Base-by-base conservation (phyloP, 2,329 filamentous ascomycete species). In the Capronia epimyces region DNA sequence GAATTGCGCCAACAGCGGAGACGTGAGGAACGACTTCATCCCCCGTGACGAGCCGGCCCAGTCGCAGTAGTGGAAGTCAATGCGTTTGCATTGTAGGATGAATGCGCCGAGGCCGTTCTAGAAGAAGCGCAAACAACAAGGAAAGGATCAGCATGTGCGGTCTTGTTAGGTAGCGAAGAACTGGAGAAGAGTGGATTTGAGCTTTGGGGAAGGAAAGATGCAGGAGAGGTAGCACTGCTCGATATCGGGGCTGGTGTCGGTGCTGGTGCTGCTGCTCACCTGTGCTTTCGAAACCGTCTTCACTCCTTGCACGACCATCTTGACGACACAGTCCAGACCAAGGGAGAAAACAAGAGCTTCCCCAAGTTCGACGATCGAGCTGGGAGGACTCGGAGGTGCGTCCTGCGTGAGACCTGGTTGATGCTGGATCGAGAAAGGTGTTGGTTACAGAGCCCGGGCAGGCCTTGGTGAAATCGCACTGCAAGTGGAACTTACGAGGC, bases 21-120 rank as follows among this genome's bases (percentile, higher is more conserved):
- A 57, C 5, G 29, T 5, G 16, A 55, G 43, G 21, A 53, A 34
- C 58, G 77, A 93, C 87, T 95, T 93, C 89, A 97, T 96, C 66
- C 93, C 93, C 65, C 76, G 82, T 31, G 91, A 97, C 69, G 88
- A 95, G 57, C 90, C 93, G 51, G 87, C 88, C 81, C 86, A 90
- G 78, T 97, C 89, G 76, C 93, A 97, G 76, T 95, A 98, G 75
- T 95, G 87, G 66, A 98, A 88, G 69, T 95, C 88, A 69, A 98
- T 77, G 67, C 85, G 87, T 77, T 89, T 95, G 82, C 93, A 98
- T 76, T 95, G 91, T 52, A 96, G 81, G 71, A 98, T 88, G 76
- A 97, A 97, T 68, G 90, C 87, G 65, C 91, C 91, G 62, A 97
- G 79, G 78, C 93, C 93, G 75, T 98, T 97, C 90, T 97, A 21